Evolutionary conservation across 148 eudicot genomes (phyloP).

Genomic region (Rhododendron vialii): DNA sequence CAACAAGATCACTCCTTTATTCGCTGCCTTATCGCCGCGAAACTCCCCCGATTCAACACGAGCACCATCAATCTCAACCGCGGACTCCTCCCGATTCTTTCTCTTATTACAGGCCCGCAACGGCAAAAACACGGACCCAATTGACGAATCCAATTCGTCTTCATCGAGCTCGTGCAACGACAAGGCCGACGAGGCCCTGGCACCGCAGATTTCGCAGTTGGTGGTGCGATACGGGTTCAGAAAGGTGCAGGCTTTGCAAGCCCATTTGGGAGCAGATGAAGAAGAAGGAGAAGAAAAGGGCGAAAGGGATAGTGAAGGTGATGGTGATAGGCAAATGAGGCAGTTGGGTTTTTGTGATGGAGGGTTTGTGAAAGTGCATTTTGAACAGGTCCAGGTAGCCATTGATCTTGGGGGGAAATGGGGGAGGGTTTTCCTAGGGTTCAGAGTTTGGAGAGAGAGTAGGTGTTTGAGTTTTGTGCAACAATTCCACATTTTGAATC

Average conservation of each 20-base stretch:
- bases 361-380: slow-evolving; percentile 82
- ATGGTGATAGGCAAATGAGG: slow-evolving; percentile 51
- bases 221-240: slow-evolving; percentile 44
- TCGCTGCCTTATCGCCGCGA: slow-evolving; percentile 11
- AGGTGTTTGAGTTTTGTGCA: not conserved
- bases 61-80: slow-evolving; percentile 15
- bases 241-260: slow-evolving; percentile 81
- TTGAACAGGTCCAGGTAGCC: slow-evolving; percentile 55
- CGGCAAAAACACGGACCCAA: slow-evolving; percentile 74
- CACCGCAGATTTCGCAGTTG: slow-evolving; percentile 57
- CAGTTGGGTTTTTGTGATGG: slow-evolving; percentile 45
- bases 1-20: slow-evolving; percentile 9
- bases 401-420: slow-evolving; percentile 17
- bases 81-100: not conserved
- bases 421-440: slow-evolving; percentile 25
- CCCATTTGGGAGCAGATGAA: slow-evolving; percentile 48
- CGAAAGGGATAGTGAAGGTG: slow-evolving; percentile 16
- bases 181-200: slow-evolving; percentile 36
- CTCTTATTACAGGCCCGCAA: slow-evolving; percentile 36
- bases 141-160: slow-evolving; percentile 32
- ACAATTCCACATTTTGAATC: not conserved
- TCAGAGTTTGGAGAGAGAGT: not conserved
- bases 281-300: slow-evolving; percentile 18
- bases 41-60: slow-evolving; percentile 13
- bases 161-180: slow-evolving; percentile 23